These are phyloP conservation scores for Gynochthodes officinalis DNA, from an alignment of 257 asterid species.

Conservation along the genomic window DNA sequence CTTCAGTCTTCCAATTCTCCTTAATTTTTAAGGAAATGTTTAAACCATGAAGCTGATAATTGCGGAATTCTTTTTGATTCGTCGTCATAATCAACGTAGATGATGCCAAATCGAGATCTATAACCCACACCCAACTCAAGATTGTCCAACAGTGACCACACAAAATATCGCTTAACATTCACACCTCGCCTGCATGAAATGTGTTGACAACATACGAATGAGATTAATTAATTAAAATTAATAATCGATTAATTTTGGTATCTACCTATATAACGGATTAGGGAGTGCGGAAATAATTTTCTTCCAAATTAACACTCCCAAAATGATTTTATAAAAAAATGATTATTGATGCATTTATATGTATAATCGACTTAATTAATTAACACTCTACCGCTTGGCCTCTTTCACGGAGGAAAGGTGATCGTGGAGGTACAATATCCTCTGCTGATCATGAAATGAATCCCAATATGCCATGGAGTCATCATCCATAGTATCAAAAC, in stretches of 20 bases:
- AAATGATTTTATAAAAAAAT: too few relatives aligned
- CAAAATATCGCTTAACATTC: conserved; percentile 40
- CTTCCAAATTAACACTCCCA: too few relatives aligned
- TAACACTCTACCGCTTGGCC: neutral
- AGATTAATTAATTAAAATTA: too few relatives aligned
- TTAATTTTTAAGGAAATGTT: too few relatives aligned
- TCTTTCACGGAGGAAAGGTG: conserved; percentile 14
- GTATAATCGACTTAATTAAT: too few relatives aligned
- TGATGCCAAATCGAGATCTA: conserved; percentile 30
- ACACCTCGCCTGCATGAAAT: conserved; percentile 33
- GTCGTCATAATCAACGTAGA: conserved; percentile 30
- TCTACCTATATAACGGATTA: too few relatives aligned
- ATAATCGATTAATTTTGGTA: too few relatives aligned
- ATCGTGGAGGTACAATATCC: conserved; percentile 28
- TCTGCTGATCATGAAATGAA: conserved; percentile 30
- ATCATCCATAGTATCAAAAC: neutral
- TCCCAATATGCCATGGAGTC: conserved; percentile 26
- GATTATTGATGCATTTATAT: too few relatives aligned
- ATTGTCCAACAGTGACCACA: conserved; percentile 41
- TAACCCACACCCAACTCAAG: conserved; percentile 30
- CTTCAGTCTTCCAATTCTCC: too few relatives aligned
- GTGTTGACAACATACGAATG: neutral
- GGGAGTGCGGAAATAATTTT: too few relatives aligned
- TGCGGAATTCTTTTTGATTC: conserved; percentile 27
- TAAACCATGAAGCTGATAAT: too few relatives aligned